Evolutionary conservation across 345 rosid genomes (phyloP).

Genomic region (Clarkia xantiana): DNA sequence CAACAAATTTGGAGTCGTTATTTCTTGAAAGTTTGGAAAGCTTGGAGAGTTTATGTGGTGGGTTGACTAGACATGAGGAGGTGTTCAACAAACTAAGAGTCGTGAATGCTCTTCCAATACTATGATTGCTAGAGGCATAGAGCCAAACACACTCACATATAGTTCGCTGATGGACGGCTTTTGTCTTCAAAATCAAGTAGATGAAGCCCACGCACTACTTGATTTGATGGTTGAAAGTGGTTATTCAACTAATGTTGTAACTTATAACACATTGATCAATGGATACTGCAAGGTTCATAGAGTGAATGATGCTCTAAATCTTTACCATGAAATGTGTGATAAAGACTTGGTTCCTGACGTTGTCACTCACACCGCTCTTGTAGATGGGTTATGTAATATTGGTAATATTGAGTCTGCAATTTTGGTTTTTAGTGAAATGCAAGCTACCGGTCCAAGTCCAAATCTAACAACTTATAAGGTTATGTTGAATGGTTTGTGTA

Average conservation of each 20-base stretch:
- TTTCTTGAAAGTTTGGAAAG: too few species aligned
- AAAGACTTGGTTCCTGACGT: constrained; percentile 3
- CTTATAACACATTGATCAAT: too few species aligned
- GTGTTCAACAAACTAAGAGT: too few species aligned
- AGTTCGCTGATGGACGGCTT: constrained; percentile 7
- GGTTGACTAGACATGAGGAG: too few species aligned
- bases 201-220: neutral
- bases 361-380: neutral
- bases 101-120: neutral
- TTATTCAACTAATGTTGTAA: too few species aligned
- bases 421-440: neutral
- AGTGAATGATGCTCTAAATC: constrained; percentile 3
- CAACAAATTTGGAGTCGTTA: too few species aligned
- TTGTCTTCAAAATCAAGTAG: neutral
- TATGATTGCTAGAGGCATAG: constrained; percentile 1
- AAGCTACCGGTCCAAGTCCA: neutral
- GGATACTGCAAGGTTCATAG: too few species aligned
- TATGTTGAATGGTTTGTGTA: neutral
- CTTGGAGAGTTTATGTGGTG: neutral
- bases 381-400: constrained; percentile 1
- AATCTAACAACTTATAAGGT: neutral
- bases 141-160: constrained; percentile 4
- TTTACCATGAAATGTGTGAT: constrained; percentile 7
- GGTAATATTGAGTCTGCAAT: neutral
- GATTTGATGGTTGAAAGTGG: too few species aligned